Percentiles rank a stretch among this genome's conserved stretches.
These are phyloP conservation scores for Cladosporium sp. DNA, from an alignment of 2,329 filamentous ascomycete species.

Conservation along the genomic window DNA sequence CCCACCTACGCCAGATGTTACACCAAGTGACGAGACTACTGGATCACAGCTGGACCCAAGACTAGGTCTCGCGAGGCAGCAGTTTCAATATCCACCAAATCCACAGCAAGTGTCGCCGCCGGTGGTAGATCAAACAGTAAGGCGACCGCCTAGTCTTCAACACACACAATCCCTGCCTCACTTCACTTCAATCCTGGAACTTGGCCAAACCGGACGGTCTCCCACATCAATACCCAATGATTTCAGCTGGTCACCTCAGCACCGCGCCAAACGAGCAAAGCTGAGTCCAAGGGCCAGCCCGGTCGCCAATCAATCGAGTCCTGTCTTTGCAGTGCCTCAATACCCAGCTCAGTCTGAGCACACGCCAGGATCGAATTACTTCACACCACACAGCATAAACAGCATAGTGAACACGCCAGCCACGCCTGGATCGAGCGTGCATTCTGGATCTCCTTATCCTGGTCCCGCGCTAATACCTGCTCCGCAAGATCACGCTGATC, in stretches of 20 bases:
- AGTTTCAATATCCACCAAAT: not conserved
- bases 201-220: not conserved
- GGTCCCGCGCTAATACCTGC: conserved; percentile 13
- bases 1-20: conserved; percentile 19
- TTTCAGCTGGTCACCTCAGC: conserved; percentile 32
- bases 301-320: conserved; percentile 17
- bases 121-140: not conserved
- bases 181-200: conserved; percentile 1
- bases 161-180: conserved; percentile 1
- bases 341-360: conserved; percentile 28
- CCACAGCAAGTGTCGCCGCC: not conserved
- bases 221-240: conserved; percentile 3
- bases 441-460: conserved; percentile 26
- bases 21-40: conserved; percentile 14
- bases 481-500: conserved; percentile 38
- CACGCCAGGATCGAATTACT: conserved; percentile 33
- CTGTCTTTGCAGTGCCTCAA: conserved; percentile 25
- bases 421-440: conserved; percentile 38
- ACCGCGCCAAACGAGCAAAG: conserved; percentile 33
- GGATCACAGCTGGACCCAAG: conserved; percentile 18
- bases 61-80: conserved; percentile 14
- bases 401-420: conserved; percentile 37
- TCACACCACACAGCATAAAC: conserved; percentile 39
- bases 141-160: not conserved
- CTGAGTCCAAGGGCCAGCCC: conserved; percentile 24